These are phyloP conservation scores for Halteria grandinella DNA, from an alignment of 73 alveolate genomes.

Conservation along the genomic window DNA sequence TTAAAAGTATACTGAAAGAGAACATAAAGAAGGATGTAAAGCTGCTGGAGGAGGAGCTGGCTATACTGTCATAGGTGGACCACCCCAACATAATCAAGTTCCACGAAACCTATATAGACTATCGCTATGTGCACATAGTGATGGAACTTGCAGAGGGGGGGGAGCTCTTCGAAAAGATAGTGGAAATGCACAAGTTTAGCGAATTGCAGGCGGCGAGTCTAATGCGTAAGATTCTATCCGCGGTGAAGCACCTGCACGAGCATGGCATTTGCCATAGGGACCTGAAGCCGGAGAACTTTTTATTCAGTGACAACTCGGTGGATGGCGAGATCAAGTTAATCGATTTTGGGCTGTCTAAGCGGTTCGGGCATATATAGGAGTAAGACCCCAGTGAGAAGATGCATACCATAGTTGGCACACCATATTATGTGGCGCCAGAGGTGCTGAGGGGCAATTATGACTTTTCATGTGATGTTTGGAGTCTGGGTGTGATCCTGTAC, in stretches of 20 bases:
- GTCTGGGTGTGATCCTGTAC: slow-evolving; percentile 91
- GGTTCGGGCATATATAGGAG: slow-evolving; percentile 75
- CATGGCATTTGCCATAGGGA: slow-evolving; percentile 95
- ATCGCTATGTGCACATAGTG: slow-evolving; percentile 84
- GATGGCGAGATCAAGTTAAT: slow-evolving; percentile 91
- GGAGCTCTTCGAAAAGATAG: slow-evolving; percentile 76
- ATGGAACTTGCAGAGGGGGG: slow-evolving; percentile 92
- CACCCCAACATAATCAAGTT: slow-evolving; percentile 91
- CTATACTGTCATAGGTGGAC: slow-evolving; percentile 78
- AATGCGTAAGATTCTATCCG: slow-evolving; percentile 53
- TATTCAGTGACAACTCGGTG: slow-evolving; percentile 78
- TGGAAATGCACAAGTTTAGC: slow-evolving; percentile 47
- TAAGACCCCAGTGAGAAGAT: slow-evolving; percentile 71
- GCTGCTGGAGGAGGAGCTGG: slow-evolving; percentile 84
- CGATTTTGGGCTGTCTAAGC: slow-evolving; percentile 94
- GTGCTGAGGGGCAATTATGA: slow-evolving; percentile 94
- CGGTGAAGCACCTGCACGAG: slow-evolving; percentile 92
- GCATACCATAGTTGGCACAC: slow-evolving; percentile 95
- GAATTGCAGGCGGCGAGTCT: slow-evolving; percentile 47
- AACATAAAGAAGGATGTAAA: slow-evolving; percentile 70
- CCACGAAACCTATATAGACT: slow-evolving; percentile 91
- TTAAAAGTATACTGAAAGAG: slow-evolving; percentile 40
- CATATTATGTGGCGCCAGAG: slow-evolving; percentile 96
- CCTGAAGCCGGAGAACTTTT: slow-evolving; percentile 96
- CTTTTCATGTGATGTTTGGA: slow-evolving; percentile 95